phyloP scores from a whole-genome alignment of 805 yeast species.

The Wickerhamomyces sydowiorum region DNA sequence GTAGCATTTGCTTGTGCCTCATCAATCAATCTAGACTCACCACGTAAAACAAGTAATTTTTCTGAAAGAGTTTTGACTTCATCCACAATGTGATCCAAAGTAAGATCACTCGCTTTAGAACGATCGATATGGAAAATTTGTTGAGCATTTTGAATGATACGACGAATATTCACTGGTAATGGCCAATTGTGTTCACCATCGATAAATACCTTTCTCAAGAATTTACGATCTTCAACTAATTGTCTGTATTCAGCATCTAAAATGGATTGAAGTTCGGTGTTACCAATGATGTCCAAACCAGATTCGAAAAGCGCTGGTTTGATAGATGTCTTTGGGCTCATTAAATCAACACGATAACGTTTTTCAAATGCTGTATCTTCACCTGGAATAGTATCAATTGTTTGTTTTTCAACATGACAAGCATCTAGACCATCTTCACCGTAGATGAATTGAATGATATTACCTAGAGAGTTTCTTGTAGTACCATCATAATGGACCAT shows the following conservation, averaged over 20 bases:
- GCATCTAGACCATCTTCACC: slow-evolving; percentile 99
- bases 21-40: slow-evolving; percentile 60
- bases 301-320: slow-evolving; percentile 76
- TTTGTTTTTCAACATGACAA: slow-evolving; percentile 94
- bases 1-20: slow-evolving; percentile 96
- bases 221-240: slow-evolving; percentile 67
- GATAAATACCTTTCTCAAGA: slow-evolving; percentile 78
- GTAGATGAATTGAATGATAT: slow-evolving; percentile 89
- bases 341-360: slow-evolving; percentile 81
- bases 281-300: slow-evolving; percentile 88
- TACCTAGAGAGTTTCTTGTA: slow-evolving; percentile 95
- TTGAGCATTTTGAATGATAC: slow-evolving; percentile 95
- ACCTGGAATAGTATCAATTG: slow-evolving; percentile 93
- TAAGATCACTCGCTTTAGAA: slow-evolving; percentile 83
- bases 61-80: slow-evolving; percentile 66
- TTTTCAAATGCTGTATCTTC: slow-evolving; percentile 77
- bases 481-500: slow-evolving; percentile 99
- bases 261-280: slow-evolving; percentile 70
- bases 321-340: slow-evolving; percentile 59
- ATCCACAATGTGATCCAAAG: slow-evolving; percentile 70
- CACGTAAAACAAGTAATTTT: slow-evolving; percentile 74
- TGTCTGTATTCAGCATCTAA: slow-evolving; percentile 84
- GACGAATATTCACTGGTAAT: slow-evolving; percentile 92
- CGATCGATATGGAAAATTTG: slow-evolving; percentile 94
- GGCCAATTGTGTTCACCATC: slow-evolving; percentile 98